Conservation (phyloP, 345 rosid species). For the Euclidium syriacum region DNA sequence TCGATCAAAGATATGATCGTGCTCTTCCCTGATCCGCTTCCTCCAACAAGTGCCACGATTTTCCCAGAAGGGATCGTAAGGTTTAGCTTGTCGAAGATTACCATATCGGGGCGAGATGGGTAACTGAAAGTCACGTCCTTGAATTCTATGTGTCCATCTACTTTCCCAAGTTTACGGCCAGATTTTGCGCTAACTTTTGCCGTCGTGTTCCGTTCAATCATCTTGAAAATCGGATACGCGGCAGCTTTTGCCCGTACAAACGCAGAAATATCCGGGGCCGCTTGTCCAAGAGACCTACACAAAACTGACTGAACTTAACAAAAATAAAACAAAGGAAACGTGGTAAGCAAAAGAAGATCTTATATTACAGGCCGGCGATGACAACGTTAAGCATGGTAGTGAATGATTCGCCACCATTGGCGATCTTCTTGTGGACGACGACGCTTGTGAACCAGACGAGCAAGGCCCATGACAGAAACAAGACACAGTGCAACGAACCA, state of each 20-base stretch:
- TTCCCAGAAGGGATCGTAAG: constrained; percentile 74
- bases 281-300: constrained; percentile 83
- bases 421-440: constrained; percentile 72
- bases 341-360: neutral
- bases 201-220: constrained; percentile 78
- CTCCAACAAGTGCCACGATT: constrained; percentile 90
- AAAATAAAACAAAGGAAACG: constrained; percentile 1
- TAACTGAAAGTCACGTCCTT: constrained; percentile 68
- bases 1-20: constrained; percentile 88
- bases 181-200: constrained; percentile 52
- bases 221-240: constrained; percentile 84
- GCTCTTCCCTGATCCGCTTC: constrained; percentile 97
- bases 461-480: constrained; percentile 90
- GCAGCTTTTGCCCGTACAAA: constrained; percentile 81
- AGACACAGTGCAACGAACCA: constrained; percentile 76
- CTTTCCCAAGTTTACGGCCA: constrained; percentile 45
- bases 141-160: constrained; percentile 74
- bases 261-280: constrained; percentile 84
- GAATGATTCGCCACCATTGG: constrained; percentile 87
- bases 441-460: constrained; percentile 93
- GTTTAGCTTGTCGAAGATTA: constrained; percentile 52
- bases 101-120: constrained; percentile 80
- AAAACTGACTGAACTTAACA: neutral
- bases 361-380: constrained; percentile 83
- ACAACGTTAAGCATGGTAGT: constrained; percentile 99